Percentiles rank a stretch among this genome's conserved stretches.
phyloP scores from a whole-genome alignment of 2,329 filamentous ascomycete genomes.

The Lasiodiplodia theobromae region DNA sequence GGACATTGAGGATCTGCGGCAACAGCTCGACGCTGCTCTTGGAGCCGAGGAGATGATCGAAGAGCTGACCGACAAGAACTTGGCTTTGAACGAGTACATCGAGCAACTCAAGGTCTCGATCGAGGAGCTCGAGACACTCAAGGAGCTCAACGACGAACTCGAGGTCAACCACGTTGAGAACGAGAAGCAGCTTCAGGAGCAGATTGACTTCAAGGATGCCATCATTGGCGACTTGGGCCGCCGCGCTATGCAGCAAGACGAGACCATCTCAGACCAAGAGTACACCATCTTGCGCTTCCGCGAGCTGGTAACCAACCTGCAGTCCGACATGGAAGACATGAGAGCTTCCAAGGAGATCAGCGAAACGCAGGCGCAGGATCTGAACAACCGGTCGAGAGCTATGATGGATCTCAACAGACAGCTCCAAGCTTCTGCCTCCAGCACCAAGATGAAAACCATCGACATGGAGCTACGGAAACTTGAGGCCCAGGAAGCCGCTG shows the following conservation, averaged over 20 bases:
- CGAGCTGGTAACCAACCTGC: constrained; percentile 83
- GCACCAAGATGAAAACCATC: constrained; percentile 93
- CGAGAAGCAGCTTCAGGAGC: constrained; percentile 92
- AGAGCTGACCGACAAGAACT: constrained; percentile 86
- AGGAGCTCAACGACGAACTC: constrained; percentile 93
- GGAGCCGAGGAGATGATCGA: constrained; percentile 95
- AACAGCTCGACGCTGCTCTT: constrained; percentile 88
- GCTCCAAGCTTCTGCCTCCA: constrained; percentile 85
- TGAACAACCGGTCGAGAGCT: constrained; percentile 84
- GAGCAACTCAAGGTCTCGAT: constrained; percentile 82
- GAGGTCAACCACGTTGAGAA: constrained; percentile 92
- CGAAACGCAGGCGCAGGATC: constrained; percentile 89
- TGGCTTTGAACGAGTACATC: constrained; percentile 81
- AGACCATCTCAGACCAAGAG: constrained; percentile 83
- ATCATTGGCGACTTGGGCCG: constrained; percentile 83
- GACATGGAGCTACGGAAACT: constrained; percentile 86
- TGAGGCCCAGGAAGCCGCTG: constrained; percentile 85
- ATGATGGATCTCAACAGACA: constrained; percentile 98
- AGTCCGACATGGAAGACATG: constrained; percentile 89
- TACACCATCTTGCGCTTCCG: constrained; percentile 89
- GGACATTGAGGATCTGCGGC: constrained; percentile 82
- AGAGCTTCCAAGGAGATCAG: constrained; percentile 90
- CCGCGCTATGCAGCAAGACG: constrained; percentile 76
- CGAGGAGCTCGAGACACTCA: constrained; percentile 85
- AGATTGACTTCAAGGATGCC: constrained; percentile 86